A percentile compares a stretch with the other conserved stretches of the same genome.
Evolutionary conservation across 1,284 basidiomycete genomes (phyloP).

Genomic region (Cystobasidium sp.): DNA sequence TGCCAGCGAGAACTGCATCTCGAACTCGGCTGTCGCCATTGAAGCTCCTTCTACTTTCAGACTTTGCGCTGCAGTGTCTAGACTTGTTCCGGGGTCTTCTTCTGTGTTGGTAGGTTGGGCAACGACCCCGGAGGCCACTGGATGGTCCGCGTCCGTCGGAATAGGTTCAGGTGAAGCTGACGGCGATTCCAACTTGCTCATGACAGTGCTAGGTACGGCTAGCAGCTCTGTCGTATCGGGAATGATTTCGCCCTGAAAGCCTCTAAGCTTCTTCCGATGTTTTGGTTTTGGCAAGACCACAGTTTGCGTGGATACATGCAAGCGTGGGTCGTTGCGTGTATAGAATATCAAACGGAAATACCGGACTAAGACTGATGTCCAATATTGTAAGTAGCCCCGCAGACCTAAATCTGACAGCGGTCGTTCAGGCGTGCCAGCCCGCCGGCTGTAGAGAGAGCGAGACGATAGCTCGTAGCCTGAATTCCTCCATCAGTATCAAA

Average conservation of each 20-base stretch:
- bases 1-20: constrained; percentile 67
- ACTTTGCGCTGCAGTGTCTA: no score
- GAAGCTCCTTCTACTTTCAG: not conserved
- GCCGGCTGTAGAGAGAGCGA: constrained; percentile 66
- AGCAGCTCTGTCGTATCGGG: not conserved
- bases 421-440: constrained; percentile 83
- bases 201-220: not conserved
- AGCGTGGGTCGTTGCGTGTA: constrained; percentile 29
- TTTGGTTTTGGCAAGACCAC: constrained; percentile 7
- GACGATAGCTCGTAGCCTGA: constrained; percentile 88
- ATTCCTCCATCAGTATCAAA: not conserved
- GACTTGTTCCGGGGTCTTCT: no score
- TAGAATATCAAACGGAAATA: constrained; percentile 68
- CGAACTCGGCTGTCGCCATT: not conserved
- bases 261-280: constrained; percentile 37
- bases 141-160: not conserved
- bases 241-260: constrained; percentile 32
- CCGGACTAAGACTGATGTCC: constrained; percentile 81
- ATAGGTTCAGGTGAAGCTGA: constrained; percentile 1
- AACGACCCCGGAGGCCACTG: no score
- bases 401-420: constrained; percentile 91
- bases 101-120: no score
- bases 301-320: not conserved
- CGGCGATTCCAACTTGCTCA: not conserved
- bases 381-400: constrained; percentile 87